Base-by-base conservation (phyloP, 345 rosid genomes). In the Pistacia vera region DNA sequence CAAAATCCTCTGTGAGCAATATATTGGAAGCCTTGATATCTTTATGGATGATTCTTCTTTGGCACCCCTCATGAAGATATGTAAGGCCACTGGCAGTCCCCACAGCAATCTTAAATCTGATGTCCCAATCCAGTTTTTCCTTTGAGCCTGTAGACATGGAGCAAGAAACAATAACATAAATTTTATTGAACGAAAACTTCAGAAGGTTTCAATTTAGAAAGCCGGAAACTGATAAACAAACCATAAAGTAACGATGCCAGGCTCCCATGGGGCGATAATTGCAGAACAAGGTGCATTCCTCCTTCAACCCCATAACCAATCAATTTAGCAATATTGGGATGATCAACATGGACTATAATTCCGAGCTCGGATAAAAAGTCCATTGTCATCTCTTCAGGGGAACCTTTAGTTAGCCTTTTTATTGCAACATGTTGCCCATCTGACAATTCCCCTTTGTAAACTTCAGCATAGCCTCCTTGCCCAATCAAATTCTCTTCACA, bases 21-120 rank as follows among this genome's bases (percentile, higher is more conserved):
- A 95, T 90, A 79, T 95, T 95, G 51, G 96, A 75, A 67, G 99
- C 98, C 84, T 95, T 93, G 83, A 95, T 89, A 79, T 95, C 99
- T 88, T 90, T 92, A 67, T 95, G 98, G 77, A 95, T 92, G 64
- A 95, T 93, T 80, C 99, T 92, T 80, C 98, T 86, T 66, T 91
- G 98, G 79, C 98, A 93, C 65, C 90, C 94, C 71, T 90, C 98
- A 44, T 92, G 99, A 76, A 95, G 98, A 81, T 93, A 95, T 44
- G 64, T 67, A 48, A 95, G 89, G 80, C 97, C 99, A 35, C 83
- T 85, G 5, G 99, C 97, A 48, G 98, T 88, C 80, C 99, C 99
- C 14, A 79, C 11, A 2, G 96, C 97, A 71, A 92, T 81, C 85
- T 92, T 95, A 78, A 81, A 84, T 85, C 98, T 86, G 77, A 82